A percentile compares a stretch with the other conserved stretches of the same genome.
phyloP scores from a whole-genome alignment of 1,139 yeast genomes.

The Nakaseomyces kungkrabaensis region DNA sequence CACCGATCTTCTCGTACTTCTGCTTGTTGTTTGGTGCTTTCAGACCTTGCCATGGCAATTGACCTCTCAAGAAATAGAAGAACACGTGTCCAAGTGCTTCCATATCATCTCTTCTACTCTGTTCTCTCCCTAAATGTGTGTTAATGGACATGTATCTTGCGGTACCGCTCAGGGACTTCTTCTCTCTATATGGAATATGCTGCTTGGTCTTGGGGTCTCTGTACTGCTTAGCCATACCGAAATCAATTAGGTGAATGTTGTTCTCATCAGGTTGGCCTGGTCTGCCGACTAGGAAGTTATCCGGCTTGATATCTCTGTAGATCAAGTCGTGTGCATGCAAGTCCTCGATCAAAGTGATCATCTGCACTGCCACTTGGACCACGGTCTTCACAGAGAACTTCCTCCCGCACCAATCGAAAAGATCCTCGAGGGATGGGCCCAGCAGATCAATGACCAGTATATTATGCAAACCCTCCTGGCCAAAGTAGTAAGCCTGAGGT shows the following conservation, averaged over 20 bases:
- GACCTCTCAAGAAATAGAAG: constrained; percentile 90
- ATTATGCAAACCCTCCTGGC: constrained; percentile 66
- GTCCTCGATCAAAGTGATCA: constrained; percentile 57
- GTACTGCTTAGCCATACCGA: constrained; percentile 92
- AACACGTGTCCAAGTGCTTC: constrained; percentile 93
- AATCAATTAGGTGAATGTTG: constrained; percentile 89
- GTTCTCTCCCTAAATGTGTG: constrained; percentile 95
- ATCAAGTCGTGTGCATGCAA: constrained; percentile 63
- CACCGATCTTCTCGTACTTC: constrained; percentile 74
- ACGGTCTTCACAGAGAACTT: constrained; percentile 61
- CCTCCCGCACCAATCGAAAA: constrained; percentile 76
- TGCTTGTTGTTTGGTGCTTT: constrained; percentile 79
- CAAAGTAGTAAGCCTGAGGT: constrained; percentile 63
- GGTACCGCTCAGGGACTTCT: constrained; percentile 92
- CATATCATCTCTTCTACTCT: constrained; percentile 90
- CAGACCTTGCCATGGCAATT: constrained; percentile 97
- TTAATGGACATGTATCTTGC: constrained; percentile 94
- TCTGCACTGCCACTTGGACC: constrained; percentile 64
- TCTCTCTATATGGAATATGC: constrained; percentile 94
- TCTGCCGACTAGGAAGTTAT: constrained; percentile 91
- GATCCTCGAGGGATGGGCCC: constrained; percentile 70
- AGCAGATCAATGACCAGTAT: constrained; percentile 59
- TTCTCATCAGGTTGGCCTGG: constrained; percentile 58
- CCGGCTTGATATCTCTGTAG: constrained; percentile 81
- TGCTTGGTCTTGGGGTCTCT: constrained; percentile 92